phyloP scores from a whole-genome alignment of 176 grass and related monocot species.

The Triticum dicoccoides region DNA sequence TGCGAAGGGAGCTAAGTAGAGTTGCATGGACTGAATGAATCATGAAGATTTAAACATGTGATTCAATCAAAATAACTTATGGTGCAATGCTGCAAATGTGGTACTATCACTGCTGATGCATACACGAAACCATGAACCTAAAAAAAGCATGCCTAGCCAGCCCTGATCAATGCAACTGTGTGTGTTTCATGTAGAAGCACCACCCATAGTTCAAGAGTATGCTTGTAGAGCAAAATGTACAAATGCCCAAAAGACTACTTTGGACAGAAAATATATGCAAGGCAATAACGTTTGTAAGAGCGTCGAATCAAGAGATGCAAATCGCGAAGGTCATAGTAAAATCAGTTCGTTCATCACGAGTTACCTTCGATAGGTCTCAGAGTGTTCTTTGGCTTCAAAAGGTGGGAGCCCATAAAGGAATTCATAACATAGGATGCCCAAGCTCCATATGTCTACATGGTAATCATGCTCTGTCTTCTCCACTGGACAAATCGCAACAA shows the following conservation, averaged over 20 bases:
- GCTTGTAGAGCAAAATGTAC: too few relatives aligned
- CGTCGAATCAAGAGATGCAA: background rate
- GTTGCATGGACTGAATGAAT: background rate
- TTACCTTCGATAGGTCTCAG: conserved; percentile 91
- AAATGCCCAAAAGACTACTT: too few relatives aligned
- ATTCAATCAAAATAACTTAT: background rate
- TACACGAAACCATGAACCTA: background rate
- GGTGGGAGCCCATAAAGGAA: conserved; percentile 87
- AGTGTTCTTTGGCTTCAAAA: conserved; percentile 97
- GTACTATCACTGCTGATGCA: background rate
- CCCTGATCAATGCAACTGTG: too few relatives aligned
- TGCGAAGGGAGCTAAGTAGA: background rate
- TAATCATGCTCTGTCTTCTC: conserved; percentile 89
- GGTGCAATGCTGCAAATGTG: too few relatives aligned
- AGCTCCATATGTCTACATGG: conserved; percentile 94
- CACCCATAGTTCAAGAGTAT: too few relatives aligned
- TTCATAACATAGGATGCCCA: conserved; percentile 90
- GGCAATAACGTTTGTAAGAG: background rate
- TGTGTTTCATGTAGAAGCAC: too few relatives aligned
- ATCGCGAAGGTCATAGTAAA: background rate
- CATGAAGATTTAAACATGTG: background rate
- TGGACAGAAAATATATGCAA: background rate
- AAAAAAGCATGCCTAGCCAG: background rate
- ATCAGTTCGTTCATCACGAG: conserved; percentile 5
- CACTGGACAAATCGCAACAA: conserved; percentile 46